A percentile compares a stretch with the other conserved stretches of the same genome.
These are phyloP conservation scores for Lodderomyces parapsilosis DNA, from an alignment of 1,139 yeast species.

Conservation along the genomic window DNA sequence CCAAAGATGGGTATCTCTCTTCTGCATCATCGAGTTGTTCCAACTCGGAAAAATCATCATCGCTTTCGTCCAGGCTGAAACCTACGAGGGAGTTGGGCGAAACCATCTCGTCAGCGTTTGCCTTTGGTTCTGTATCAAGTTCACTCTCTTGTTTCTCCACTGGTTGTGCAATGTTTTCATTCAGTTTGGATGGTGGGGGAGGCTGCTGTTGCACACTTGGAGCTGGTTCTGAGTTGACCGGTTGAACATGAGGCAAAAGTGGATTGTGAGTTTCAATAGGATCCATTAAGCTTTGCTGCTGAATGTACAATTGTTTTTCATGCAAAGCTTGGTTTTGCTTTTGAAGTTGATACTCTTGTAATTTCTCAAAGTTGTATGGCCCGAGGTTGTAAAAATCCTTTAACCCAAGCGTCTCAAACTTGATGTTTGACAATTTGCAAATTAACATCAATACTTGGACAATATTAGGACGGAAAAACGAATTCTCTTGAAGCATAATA, in stretches of 20 bases:
- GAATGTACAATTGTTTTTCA: constrained; percentile 37
- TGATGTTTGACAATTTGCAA: constrained; percentile 30
- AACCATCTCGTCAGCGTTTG: not conserved
- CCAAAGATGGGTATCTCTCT: constrained; percentile 45
- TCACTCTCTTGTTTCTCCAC: not conserved
- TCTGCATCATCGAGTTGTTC: constrained; percentile 42
- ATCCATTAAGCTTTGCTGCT: constrained; percentile 23
- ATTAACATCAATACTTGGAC: constrained; percentile 57
- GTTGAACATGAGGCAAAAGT: not conserved
- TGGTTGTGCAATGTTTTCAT: not conserved
- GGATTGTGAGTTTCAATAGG: constrained; percentile 3
- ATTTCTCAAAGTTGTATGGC: constrained; percentile 43
- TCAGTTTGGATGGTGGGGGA: not conserved
- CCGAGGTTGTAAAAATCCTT: constrained; percentile 43
- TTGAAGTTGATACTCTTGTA: constrained; percentile 44
- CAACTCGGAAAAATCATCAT: constrained; percentile 19
- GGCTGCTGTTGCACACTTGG: not conserved
- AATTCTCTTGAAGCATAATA: constrained; percentile 79
- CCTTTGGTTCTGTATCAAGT: not conserved
- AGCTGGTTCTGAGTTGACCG: not conserved
- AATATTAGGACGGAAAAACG: constrained; percentile 80
- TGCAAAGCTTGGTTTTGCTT: constrained; percentile 36
- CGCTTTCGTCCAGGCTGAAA: constrained; percentile 14
- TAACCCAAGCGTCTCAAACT: constrained; percentile 26
- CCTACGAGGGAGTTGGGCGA: constrained; percentile 8